phyloP scores from a whole-genome alignment of 2,329 filamentous ascomycete species.

The Bipolaris bicolor region DNA sequence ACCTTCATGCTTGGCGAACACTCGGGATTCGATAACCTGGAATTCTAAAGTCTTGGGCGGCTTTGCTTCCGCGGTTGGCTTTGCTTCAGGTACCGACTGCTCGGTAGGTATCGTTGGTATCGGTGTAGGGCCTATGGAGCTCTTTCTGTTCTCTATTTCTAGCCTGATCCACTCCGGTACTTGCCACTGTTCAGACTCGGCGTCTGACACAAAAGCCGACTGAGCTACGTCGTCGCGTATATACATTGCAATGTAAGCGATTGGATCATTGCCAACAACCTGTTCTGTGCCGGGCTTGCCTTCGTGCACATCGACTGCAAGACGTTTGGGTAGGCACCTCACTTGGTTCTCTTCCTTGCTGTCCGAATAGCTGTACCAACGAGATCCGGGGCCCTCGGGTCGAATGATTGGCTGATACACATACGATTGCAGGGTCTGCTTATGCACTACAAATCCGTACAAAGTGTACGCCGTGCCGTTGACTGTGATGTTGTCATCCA shows the following conservation, averaged over 20 bases:
- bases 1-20: constrained; percentile 45
- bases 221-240: constrained; percentile 57
- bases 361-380: constrained; percentile 66
- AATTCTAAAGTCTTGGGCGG: constrained; percentile 30
- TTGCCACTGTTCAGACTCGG: constrained; percentile 56
- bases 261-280: constrained; percentile 53
- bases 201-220: constrained; percentile 48
- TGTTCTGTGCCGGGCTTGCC: constrained; percentile 51
- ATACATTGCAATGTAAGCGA: constrained; percentile 64
- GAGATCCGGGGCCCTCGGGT: constrained; percentile 60
- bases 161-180: constrained; percentile 49
- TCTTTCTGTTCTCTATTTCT: constrained; percentile 37
- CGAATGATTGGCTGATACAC: constrained; percentile 66
- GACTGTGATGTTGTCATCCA: constrained; percentile 62
- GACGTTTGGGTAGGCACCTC: constrained; percentile 61
- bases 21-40: constrained; percentile 42
- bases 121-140: constrained; percentile 17
- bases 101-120: constrained; percentile 18
- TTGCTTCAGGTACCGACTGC: constrained; percentile 6
- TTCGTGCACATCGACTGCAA: constrained; percentile 60
- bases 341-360: constrained; percentile 61
- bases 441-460: constrained; percentile 66
- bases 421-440: constrained; percentile 63
- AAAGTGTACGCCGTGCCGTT: constrained; percentile 59
- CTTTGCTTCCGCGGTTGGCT: constrained; percentile 1